phyloP scores from a whole-genome alignment of 768 basidiomycete genomes.

The Scleroderma citrinum region DNA sequence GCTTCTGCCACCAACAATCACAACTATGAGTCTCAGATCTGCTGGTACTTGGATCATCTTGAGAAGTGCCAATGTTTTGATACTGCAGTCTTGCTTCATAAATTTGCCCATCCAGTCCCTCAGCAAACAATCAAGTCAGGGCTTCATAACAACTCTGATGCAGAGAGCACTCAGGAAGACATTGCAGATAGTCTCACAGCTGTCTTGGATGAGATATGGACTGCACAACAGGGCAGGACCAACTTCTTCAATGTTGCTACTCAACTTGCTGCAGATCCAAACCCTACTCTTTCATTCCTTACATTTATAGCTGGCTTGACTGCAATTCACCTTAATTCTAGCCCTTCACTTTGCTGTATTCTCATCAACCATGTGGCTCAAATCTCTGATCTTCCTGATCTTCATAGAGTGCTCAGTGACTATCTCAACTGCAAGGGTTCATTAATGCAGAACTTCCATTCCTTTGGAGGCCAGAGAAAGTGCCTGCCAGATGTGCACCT shows the following conservation, averaged over 20 bases:
- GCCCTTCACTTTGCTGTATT: constrained; percentile 14
- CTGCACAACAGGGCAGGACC: background rate
- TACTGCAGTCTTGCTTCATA: background rate
- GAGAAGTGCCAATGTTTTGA: constrained; percentile 28
- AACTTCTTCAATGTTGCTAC: constrained; percentile 1
- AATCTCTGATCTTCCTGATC: too few relatives aligned
- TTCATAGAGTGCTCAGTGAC: constrained; percentile 24
- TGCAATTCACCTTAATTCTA: constrained; percentile 22
- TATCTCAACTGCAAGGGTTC: constrained; percentile 6
- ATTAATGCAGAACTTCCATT: background rate
- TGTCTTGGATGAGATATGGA: background rate
- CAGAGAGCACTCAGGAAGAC: constrained; percentile 1
- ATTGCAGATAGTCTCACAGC: background rate
- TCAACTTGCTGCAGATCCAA: background rate
- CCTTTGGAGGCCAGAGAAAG: constrained; percentile 3
- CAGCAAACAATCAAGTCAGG: constrained; percentile 8
- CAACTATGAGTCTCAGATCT: constrained; percentile 26
- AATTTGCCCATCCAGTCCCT: constrained; percentile 5
- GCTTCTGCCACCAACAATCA: constrained; percentile 23
- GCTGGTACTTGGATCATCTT: constrained; percentile 24
- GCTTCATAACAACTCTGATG: constrained; percentile 3
- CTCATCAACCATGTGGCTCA: constrained; percentile 18
- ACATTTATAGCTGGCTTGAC: constrained; percentile 10
- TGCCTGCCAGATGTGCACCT: constrained; percentile 5
- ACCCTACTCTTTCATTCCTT: constrained; percentile 7